Conservation (phyloP, 352 stramenopile genomes). For the Blastocystis hominis region DNA sequence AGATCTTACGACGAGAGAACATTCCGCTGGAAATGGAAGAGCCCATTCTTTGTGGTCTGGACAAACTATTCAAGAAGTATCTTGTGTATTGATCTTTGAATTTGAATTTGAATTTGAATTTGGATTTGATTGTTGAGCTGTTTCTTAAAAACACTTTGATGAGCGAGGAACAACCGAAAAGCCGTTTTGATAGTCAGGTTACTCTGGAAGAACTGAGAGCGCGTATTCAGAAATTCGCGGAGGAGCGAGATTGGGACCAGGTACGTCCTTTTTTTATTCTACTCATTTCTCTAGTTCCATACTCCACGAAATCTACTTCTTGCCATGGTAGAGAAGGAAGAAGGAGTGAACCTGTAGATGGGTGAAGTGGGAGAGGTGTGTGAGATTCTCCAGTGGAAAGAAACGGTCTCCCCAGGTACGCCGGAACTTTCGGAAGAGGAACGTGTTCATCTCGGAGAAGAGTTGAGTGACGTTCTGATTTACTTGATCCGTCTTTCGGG, state of each 20-base stretch:
- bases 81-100: background rate
- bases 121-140: no score
- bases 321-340: constrained; percentile 69
- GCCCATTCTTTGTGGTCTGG: constrained; percentile 11
- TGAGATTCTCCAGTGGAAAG: constrained; percentile 87
- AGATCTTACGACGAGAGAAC: background rate
- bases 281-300: constrained; percentile 64
- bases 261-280: background rate
- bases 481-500: constrained; percentile 84
- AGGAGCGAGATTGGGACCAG: constrained; percentile 67
- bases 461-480: constrained; percentile 90
- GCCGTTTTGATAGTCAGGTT: background rate
- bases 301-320: constrained; percentile 82
- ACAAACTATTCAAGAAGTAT: constrained; percentile 44
- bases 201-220: constrained; percentile 60
- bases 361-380: constrained; percentile 86
- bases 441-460: constrained; percentile 80
- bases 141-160: constrained; percentile 7
- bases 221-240: constrained; percentile 64
- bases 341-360: background rate
- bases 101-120: no score
- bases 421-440: constrained; percentile 71
- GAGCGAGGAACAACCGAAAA: background rate
- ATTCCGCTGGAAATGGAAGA: constrained; percentile 17
- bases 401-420: constrained; percentile 65